Conservation (phyloP, 106 monocot genomes). For the Gastrodia elata region DNA sequence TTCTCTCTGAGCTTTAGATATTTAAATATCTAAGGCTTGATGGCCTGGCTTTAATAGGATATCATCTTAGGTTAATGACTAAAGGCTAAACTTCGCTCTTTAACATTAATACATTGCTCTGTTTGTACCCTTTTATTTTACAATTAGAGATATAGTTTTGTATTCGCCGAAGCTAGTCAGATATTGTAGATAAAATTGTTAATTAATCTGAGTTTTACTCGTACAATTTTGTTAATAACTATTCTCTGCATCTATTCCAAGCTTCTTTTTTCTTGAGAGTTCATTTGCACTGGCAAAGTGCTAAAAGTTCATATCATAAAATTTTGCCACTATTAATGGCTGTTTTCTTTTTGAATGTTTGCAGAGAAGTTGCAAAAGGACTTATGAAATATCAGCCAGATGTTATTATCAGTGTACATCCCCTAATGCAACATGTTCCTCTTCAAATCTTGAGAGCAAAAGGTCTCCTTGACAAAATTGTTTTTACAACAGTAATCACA, state of each 20-base stretch:
- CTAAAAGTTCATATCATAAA: conserved; percentile 1
- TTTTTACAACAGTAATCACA: conserved; percentile 91
- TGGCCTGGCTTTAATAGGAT: not conserved
- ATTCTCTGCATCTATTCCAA: not conserved
- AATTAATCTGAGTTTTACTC: not conserved
- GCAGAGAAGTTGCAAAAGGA: conserved; percentile 91
- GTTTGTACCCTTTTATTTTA: not conserved
- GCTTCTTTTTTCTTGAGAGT: not conserved
- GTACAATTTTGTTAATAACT: not conserved
- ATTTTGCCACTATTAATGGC: not conserved
- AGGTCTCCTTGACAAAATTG: conserved; percentile 89
- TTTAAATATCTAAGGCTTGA: not conserved
- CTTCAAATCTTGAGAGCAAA: conserved; percentile 75
- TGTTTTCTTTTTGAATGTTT: not conserved
- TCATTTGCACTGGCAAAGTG: not conserved
- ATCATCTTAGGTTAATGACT: not conserved
- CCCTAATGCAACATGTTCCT: conserved; percentile 96
- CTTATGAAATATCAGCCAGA: conserved; percentile 97
- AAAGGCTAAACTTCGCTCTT: not conserved
- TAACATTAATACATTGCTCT: not conserved
- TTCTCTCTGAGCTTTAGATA: not conserved
- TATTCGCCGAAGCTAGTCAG: no score
- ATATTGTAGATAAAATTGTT: not conserved
- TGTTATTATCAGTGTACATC: conserved; percentile 99
- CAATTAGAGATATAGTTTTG: not conserved